phyloP scores from a whole-genome alignment of 345 rosid genomes.

The Kandelia obovata region DNA sequence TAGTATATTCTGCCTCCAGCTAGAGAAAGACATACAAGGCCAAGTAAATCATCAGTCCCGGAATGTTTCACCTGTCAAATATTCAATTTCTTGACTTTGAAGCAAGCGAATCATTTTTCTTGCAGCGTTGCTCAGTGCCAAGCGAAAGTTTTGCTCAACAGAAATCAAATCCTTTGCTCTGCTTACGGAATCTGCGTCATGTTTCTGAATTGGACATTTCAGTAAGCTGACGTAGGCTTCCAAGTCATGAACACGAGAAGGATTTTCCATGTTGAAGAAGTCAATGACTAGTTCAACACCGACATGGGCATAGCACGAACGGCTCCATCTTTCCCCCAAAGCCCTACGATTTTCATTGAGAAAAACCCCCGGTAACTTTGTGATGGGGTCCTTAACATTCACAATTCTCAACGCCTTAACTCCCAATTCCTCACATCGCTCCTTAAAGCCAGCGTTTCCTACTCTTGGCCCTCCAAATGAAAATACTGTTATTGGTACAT shows the following conservation, averaged over 20 bases:
- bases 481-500: constrained; percentile 55
- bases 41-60: constrained; percentile 15
- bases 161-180: constrained; percentile 4
- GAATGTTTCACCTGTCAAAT: constrained; percentile 16
- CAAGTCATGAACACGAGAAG: constrained; percentile 71
- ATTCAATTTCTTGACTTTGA: constrained; percentile 11
- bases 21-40: constrained; percentile 19
- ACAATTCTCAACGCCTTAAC: constrained; percentile 68
- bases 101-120: constrained; percentile 11
- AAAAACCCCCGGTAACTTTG: constrained; percentile 76
- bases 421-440: constrained; percentile 76
- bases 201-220: constrained; percentile 23
- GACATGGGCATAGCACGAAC: constrained; percentile 72
- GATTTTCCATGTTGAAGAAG: constrained; percentile 69
- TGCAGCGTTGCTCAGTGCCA: constrained; percentile 5
- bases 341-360: constrained; percentile 73
- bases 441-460: constrained; percentile 67
- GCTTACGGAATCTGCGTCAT: not conserved
- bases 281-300: constrained; percentile 70
- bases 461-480: constrained; percentile 94
- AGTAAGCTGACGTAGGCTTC: constrained; percentile 60
- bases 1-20: not conserved
- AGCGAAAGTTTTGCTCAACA: not conserved
- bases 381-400: constrained; percentile 74
- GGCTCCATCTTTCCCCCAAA: constrained; percentile 73